Base-by-base conservation (phyloP, 1,284 basidiomycete genomes). In the Trametes sp. region DNA sequence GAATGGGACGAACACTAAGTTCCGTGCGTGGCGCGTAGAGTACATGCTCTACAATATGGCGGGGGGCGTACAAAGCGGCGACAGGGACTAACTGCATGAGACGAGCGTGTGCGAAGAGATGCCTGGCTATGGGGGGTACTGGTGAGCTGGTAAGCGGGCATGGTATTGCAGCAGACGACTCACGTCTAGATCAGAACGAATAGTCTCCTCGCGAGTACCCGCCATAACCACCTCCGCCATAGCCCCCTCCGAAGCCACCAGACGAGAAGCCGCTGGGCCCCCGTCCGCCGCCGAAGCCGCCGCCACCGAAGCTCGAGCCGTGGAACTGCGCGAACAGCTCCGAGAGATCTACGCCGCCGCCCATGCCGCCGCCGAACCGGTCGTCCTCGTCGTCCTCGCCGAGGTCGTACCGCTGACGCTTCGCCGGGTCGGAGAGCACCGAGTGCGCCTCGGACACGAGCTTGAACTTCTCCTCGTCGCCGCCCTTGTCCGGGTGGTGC, bases 381-480 rank as follows among this genome's bases (percentile, higher is more conserved):
- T 69, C 52, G 28, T 87, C 88, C 59, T 91, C 89, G 64, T 92
- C 90, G 71, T 93, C 90, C 63, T 89, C 90, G 41, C 91, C 91
- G 73, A 86, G 70, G 71, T 93, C 92, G 70, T 93, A 93, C 49
- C 92, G 83, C 65, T 88, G 81, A 45, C 92, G 81, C 53, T 88
- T 81, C 23, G 77, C 78, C 1, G 90, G 82, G 68, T 94, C 92
- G 0, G 89, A 92, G 8, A 94, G 84, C 1, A 94, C 88, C 11
- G 85, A 83, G 68, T 94, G 82, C 7, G 92, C 91, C 75, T 94
- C 91, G 1, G 82, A 85, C 16, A 93, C 88, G 24, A 93, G 83
- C 74, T 95, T 94, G 82, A 95, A 94, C 71, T 93, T 92, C 72
- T 94, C 93, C 74, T 93, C 91, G 73, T 92, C 90, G 26, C 90